Conservation (phyloP, 345 rosid genomes). For the Eucalyptus globulus region DNA sequence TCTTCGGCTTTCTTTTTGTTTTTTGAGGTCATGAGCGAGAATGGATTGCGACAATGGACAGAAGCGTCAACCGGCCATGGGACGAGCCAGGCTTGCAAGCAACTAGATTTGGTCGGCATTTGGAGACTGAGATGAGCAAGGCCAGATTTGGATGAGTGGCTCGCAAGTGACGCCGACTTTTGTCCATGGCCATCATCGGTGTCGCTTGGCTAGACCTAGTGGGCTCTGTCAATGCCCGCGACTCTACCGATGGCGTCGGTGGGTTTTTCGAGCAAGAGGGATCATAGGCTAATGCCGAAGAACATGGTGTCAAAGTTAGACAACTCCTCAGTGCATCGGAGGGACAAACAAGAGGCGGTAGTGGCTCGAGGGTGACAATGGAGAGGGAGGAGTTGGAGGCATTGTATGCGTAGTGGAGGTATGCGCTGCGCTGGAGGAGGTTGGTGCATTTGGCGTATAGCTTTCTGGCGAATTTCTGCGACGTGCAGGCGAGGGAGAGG, state of each 20-base stretch:
- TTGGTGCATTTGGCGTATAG: slow-evolving; percentile 43
- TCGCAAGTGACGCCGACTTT: not conserved
- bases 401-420: slow-evolving; percentile 59
- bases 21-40: not conserved
- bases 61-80: not conserved
- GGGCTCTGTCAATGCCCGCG: not conserved
- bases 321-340: not conserved
- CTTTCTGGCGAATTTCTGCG: slow-evolving; percentile 28
- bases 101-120: not conserved
- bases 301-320: not conserved
- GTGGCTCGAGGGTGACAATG: slow-evolving; percentile 32
- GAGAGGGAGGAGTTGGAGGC: slow-evolving; percentile 60
- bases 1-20: not conserved
- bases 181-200: not conserved
- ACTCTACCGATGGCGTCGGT: not conserved
- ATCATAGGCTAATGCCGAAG: not conserved
- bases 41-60: not conserved
- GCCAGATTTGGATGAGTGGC: not conserved
- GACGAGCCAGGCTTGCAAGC: not conserved
- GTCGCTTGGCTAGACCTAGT: not conserved
- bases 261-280: not conserved
- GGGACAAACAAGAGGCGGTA: slow-evolving; percentile 20
- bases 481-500: slow-evolving; percentile 40
- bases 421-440: slow-evolving; percentile 46
- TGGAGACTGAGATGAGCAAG: not conserved